Percentiles rank a stretch among this genome's conserved stretches.
Conservation (phyloP, 768 basidiomycete genomes). For the Astraeus odoratus region DNA sequence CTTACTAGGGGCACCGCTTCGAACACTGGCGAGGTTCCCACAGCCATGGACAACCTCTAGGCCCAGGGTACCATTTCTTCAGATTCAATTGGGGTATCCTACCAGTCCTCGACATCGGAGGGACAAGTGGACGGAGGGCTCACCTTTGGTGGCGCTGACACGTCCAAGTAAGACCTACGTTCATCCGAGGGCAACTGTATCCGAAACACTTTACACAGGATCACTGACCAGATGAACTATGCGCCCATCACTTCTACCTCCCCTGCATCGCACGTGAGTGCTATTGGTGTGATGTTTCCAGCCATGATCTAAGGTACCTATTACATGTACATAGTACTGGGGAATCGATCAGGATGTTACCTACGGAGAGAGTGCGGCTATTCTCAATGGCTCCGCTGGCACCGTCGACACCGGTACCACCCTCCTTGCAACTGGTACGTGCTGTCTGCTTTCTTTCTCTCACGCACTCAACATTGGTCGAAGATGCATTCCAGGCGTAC, state of each 20-base stretch:
- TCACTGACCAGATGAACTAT: conserved; percentile 25
- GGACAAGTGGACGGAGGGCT: conserved; percentile 42
- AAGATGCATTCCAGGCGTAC: no score
- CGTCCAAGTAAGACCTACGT: conserved; percentile 27
- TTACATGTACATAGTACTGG: conserved; percentile 28
- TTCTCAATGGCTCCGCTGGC: conserved; percentile 42
- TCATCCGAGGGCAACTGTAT: background rate
- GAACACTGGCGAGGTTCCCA: conserved; percentile 31
- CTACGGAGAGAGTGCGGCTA: conserved; percentile 24
- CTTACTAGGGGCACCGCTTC: conserved; percentile 36
- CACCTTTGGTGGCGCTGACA: conserved; percentile 42
- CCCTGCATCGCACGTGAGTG: conserved; percentile 28
- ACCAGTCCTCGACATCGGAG: conserved; percentile 33
- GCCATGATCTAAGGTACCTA: background rate
- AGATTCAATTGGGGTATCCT: conserved; percentile 44
- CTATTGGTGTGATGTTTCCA: background rate
- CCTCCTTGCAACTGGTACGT: no score
- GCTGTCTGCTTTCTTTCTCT: no score
- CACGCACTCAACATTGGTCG: no score
- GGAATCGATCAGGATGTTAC: conserved; percentile 32
- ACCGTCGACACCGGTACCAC: no score
- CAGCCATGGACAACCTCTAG: conserved; percentile 49
- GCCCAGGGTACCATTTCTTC: conserved; percentile 37
- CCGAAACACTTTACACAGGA: conserved; percentile 9
- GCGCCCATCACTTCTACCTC: conserved; percentile 34